These are phyloP conservation scores for Raphanus raphanistrum DNA, from an alignment of 345 rosid genomes.

Conservation along the genomic window DNA sequence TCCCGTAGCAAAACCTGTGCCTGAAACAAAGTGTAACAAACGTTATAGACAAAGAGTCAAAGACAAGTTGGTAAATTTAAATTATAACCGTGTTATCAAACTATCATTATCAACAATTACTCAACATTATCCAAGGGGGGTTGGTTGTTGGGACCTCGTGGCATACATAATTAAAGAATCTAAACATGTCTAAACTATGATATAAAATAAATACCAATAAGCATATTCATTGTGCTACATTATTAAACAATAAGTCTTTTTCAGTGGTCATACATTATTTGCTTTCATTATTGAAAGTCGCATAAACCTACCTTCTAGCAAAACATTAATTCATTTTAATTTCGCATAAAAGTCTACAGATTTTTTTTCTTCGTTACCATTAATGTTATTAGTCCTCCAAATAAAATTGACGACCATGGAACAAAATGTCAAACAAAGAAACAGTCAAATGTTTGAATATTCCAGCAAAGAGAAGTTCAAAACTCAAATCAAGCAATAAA, in stretches of 20 bases:
- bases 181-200: constrained; percentile 3
- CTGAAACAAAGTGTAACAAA: constrained; percentile 42
- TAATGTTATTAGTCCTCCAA: background rate
- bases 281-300: background rate
- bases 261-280: constrained; percentile 13
- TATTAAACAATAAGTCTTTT: background rate
- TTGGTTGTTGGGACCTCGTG: background rate
- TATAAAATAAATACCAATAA: background rate
- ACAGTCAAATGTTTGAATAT: constrained; percentile 17
- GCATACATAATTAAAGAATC: background rate
- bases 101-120: constrained; percentile 17
- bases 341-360: background rate
- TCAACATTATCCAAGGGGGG: constrained; percentile 20
- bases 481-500: background rate
- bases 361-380: background rate
- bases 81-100: background rate
- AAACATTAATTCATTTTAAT: background rate
- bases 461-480: background rate
- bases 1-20: constrained; percentile 65
- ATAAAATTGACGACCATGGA: constrained; percentile 21
- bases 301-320: background rate
- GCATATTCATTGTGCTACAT: background rate
- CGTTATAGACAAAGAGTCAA: background rate
- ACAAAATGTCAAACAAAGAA: constrained; percentile 19
- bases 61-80: background rate